These are phyloP conservation scores for Peniophora sp. DNA, from an alignment of 1,284 basidiomycete species.

Conservation along the genomic window DNA sequence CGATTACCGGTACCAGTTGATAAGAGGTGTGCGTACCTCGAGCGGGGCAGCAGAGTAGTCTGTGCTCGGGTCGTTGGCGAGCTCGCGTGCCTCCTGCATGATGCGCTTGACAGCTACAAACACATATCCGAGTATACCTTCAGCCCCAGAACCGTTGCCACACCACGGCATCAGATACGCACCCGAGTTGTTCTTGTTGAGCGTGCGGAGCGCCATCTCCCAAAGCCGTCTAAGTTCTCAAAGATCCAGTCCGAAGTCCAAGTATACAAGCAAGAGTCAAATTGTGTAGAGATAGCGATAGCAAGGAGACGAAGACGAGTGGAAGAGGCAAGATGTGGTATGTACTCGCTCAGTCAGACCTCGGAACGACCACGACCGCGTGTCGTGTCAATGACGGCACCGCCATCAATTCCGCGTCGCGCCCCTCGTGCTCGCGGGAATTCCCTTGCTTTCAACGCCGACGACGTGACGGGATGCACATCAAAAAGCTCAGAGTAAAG, in stretches of 20 bases:
- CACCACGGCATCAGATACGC: constrained; percentile 12
- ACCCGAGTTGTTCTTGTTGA: constrained; percentile 87
- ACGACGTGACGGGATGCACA: constrained; percentile 38
- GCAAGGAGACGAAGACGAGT: not conserved
- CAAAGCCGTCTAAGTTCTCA: no score
- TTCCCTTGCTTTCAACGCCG: no score
- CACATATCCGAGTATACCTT: constrained; percentile 4
- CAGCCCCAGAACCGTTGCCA: not conserved
- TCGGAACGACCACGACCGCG: no score
- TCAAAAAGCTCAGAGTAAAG: constrained; percentile 74
- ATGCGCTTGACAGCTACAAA: constrained; percentile 83
- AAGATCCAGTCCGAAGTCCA: not conserved
- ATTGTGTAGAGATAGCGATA: not conserved
- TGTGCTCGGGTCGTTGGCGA: constrained; percentile 71
- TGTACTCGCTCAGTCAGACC: no score
- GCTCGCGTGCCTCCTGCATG: constrained; percentile 90
- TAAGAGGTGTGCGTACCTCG: constrained; percentile 49
- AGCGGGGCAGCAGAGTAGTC: constrained; percentile 84
- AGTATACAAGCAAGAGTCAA: no score
- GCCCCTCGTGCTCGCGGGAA: no score
- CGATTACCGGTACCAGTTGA: constrained; percentile 7
- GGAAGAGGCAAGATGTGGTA: constrained; percentile 5
- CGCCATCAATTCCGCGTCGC: no score
- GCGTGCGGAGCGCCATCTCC: constrained; percentile 24
- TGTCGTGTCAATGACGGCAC: no score